Percentiles rank a stretch among this genome's conserved stretches.
Conservation (phyloP, 106 monocot species). For the Triglochin maritima region DNA sequence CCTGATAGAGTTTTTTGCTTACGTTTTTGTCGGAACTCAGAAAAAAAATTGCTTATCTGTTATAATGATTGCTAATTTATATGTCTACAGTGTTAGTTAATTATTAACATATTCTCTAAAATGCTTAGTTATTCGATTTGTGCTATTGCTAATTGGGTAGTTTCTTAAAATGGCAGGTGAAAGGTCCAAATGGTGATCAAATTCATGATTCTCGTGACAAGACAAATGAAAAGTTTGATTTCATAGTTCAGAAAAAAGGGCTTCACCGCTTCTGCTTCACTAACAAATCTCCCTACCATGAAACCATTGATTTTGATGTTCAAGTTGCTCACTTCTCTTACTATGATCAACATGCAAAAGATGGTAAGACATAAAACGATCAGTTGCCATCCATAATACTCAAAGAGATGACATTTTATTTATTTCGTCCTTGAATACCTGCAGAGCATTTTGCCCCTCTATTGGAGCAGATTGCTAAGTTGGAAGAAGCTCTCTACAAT, state of each 20-base stretch:
- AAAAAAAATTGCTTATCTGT: background rate
- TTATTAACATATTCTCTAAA: background rate
- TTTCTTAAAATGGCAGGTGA: conserved; percentile 38
- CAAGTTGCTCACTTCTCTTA: conserved; percentile 63
- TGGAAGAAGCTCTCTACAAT: conserved; percentile 81
- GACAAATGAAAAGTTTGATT: conserved; percentile 84
- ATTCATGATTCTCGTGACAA: conserved; percentile 74
- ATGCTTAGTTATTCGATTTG: background rate
- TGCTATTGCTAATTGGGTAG: background rate
- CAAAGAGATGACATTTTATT: background rate
- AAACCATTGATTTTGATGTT: conserved; percentile 93
- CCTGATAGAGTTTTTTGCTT: background rate
- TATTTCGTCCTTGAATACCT: conserved; percentile 3
- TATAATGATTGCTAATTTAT: background rate
- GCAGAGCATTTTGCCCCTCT: conserved; percentile 75
- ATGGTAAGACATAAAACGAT: conserved; percentile 35
- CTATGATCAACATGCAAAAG: conserved; percentile 76
- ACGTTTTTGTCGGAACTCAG: background rate
- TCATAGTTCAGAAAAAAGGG: conserved; percentile 61
- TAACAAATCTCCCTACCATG: conserved; percentile 93
- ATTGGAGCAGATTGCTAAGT: conserved; percentile 67
- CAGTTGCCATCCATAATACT: background rate
- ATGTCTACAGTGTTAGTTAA: background rate
- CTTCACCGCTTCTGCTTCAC: conserved; percentile 92
- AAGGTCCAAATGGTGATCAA: conserved; percentile 58